Evolutionary conservation across 331 rosid genomes (phyloP), one percentile per base, ranked within the genome.

Genomic region (Pyrus hybrid): DNA sequence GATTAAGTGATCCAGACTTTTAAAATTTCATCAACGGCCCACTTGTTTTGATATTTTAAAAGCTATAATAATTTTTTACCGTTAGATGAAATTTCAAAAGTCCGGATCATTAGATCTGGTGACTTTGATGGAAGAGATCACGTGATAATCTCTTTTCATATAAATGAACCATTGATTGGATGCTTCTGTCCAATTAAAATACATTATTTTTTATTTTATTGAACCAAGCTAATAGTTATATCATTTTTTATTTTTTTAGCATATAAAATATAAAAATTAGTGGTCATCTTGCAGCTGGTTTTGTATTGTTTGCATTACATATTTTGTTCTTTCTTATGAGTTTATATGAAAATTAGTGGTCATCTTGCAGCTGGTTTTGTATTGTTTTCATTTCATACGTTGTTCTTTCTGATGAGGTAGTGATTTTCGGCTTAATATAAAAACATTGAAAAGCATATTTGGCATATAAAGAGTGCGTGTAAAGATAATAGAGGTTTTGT

Each of bases 21-120:
- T 32, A 0, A 32, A 32, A 37, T 37, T 37, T 37, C 4, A 1
- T 37, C 0, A 32, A 32, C 8, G 2, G 0, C 6, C 2, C 0
- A 6, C 0, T 32, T 32, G 6, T 6, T 32, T 32, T 32, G 2
- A 32, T 32, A 1, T 5, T 32, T 32, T 37, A 37, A 10, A 37
- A 9, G 0, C 0, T 37, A 37, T 37, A 9, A 37, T 37, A 37
- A 37, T 32, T 10, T 37, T 2, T 37, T 0, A 37, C 0, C 0
- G 0, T 37, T 37, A 1, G 2, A 37, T 2, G 0, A 37, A 37
- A 37, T 9, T 37, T 37, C 0, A 37, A 2, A 9, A 0, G 0
- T 9, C 0, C 0, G 7, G 6, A 32, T 32, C 2, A 1, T 0
- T 32, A 5, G 2, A 32, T 32, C 1, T 2, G 35, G 0, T 32